phyloP scores from a whole-genome alignment of 805 yeast species.

The Scheffersomyces coipomensis region DNA sequence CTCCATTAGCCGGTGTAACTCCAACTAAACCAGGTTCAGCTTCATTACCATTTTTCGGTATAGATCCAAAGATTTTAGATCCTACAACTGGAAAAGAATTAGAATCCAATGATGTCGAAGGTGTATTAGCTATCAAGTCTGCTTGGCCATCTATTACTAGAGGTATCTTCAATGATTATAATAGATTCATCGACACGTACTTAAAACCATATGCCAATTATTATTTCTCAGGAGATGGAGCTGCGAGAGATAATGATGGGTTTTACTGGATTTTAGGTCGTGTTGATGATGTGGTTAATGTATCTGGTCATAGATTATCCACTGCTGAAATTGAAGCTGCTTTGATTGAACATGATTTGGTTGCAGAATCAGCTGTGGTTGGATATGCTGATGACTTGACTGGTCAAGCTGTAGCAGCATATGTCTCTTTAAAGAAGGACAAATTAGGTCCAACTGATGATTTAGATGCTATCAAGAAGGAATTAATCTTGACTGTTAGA shows the following conservation, averaged over 20 bases:
- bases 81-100: constrained; percentile 88
- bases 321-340: constrained; percentile 98
- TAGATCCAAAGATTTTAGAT: constrained; percentile 86
- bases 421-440: constrained; percentile 74
- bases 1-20: constrained; percentile 91
- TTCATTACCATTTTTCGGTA: constrained; percentile 93
- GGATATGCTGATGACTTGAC: constrained; percentile 94
- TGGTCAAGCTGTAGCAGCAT: constrained; percentile 97
- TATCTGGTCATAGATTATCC: constrained; percentile 96
- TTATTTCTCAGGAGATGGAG: constrained; percentile 98
- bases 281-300: constrained; percentile 98
- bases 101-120: constrained; percentile 87
- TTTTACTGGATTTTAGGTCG: constrained; percentile 98
- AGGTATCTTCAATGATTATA: constrained; percentile 87
- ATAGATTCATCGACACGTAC: constrained; percentile 86
- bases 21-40: constrained; percentile 98
- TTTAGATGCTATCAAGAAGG: constrained; percentile 62
- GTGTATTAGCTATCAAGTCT: constrained; percentile 85
- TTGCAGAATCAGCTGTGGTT: constrained; percentile 95
- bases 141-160: constrained; percentile 99
- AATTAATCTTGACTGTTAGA: constrained; percentile 83
- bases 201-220: constrained; percentile 88
- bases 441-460: constrained; percentile 37
- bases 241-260: constrained; percentile 95
- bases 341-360: constrained; percentile 71